Evolutionary conservation across 176 grass and related monocot species (phyloP), one percentile per base, ranked within the genome.

Genomic region (Luzula sylvatica): DNA sequence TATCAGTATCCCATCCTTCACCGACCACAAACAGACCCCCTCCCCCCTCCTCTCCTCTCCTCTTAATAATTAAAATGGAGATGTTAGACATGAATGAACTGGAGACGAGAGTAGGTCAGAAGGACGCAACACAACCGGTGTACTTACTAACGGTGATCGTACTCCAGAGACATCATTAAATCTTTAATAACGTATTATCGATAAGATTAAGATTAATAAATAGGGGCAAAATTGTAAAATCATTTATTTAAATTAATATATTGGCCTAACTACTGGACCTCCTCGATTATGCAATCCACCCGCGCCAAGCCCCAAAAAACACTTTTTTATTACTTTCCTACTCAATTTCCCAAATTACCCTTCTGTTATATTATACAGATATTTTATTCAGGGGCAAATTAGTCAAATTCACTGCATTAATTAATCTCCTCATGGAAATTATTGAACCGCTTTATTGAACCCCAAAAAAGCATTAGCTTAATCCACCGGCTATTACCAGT

Each of bases 241-340:
- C 15, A 15, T n/a, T 12, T 13, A 46, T 46, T 15, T 14, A 46
- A 46, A 46, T 46, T 46, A 46, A 46, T 17, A 4, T n/a, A 5
- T 17, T 46, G 43, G 43, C 43, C 4, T 12, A 15, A 46, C 43
- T 14, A 49, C 29, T 64, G 60, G 60, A 64, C 60, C 43, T 13
- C 43, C 20, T 64, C 43, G 15, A 32, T 64, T 46, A 49, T 28
- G 47, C 24, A 63, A 48, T 26, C 38, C 42, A 32, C 24, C 25
- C 43, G 60, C 60, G 60, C 60, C 60, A 49, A 64, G 14, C 42
- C 19, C 43, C 42, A 27, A 61, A 61, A 46, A 61, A 41, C 26
- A 14, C 17, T 46, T 15, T 26, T 46, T 61, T 45, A 11, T 20
- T 43, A 25, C 5, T 20, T 16, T 17, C 27, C 18, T 7, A 15